These are phyloP conservation scores for Fusarium sp. DNA, from an alignment of 2,329 filamentous ascomycete species.

Conservation along the genomic window DNA sequence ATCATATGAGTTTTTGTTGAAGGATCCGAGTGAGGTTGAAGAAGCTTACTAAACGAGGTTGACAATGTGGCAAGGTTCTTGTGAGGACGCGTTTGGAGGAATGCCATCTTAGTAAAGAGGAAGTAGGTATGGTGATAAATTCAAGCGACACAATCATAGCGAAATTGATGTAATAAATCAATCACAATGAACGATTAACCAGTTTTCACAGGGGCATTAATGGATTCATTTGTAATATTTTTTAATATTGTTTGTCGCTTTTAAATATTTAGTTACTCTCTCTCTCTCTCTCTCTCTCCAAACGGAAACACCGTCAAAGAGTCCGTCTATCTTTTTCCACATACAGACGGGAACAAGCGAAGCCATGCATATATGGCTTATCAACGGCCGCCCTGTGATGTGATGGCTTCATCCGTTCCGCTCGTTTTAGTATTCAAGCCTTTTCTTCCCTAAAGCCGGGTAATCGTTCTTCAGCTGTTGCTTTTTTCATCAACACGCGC, in stretches of 20 bases:
- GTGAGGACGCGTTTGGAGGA: slow-evolving; percentile 20
- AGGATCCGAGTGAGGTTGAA: neutral
- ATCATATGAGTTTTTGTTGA: neutral
- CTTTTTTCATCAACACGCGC: slow-evolving; percentile 20
- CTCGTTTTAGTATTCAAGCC: neutral
- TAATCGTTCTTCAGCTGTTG: slow-evolving; percentile 36
- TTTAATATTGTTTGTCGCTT: slow-evolving; percentile 24
- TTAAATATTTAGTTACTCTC: slow-evolving; percentile 12
- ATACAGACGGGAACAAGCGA: slow-evolving; percentile 40
- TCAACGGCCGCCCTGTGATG: slow-evolving; percentile 36
- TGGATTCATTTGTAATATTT: neutral
- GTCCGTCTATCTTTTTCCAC: slow-evolving; percentile 2
- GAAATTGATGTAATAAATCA: neutral
- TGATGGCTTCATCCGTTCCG: slow-evolving; percentile 32
- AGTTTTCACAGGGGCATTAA: neutral
- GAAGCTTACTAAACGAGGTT: slow-evolving; percentile 8
- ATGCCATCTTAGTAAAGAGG: slow-evolving; percentile 14
- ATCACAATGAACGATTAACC: neutral
- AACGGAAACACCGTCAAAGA: slow-evolving; percentile 24
- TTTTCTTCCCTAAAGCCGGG: slow-evolving; percentile 13
- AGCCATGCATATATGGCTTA: slow-evolving; percentile 31
- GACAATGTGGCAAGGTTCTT: slow-evolving; percentile 23
- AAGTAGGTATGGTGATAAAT: neutral
- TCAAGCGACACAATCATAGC: neutral
- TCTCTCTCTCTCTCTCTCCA: slow-evolving; percentile 2